phyloP scores from a whole-genome alignment of 192 early-diverging fungal genomes.

The Rhizophagus clarus region DNA sequence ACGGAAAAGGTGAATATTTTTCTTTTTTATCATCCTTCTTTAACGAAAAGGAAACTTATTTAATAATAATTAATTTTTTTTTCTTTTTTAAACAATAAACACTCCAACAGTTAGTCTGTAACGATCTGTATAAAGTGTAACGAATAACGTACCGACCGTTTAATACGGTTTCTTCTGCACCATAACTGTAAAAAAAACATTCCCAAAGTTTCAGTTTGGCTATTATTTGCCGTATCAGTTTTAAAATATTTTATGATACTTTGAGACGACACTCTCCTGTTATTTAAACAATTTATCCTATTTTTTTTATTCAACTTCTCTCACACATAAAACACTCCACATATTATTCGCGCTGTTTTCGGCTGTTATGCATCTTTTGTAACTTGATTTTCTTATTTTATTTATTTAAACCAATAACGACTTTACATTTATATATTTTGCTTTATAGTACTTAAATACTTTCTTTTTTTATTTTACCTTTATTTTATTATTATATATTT shows the following conservation, averaged over 20 bases:
- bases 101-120: background rate
- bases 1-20: background rate
- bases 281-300: background rate
- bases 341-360: background rate
- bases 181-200: background rate
- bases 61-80: background rate
- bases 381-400: background rate
- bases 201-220: background rate
- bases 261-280: conserved; percentile 3
- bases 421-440: too few relatives aligned
- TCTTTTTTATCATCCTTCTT: background rate
- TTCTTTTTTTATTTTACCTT: too few relatives aligned
- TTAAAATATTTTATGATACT: background rate
- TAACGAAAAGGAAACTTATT: background rate
- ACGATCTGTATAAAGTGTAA: conserved; percentile 11
- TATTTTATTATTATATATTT: too few relatives aligned
- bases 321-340: background rate
- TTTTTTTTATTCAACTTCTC: background rate
- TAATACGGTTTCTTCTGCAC: conserved; percentile 1
- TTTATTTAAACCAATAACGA: too few relatives aligned
- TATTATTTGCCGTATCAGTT: conserved; percentile 14
- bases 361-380: background rate
- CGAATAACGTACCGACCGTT: background rate
- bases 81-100: background rate
- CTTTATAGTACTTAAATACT: too few relatives aligned